These are phyloP conservation scores for Russula earlei DNA, from an alignment of 768 basidiomycete species.

Conservation along the genomic window DNA sequence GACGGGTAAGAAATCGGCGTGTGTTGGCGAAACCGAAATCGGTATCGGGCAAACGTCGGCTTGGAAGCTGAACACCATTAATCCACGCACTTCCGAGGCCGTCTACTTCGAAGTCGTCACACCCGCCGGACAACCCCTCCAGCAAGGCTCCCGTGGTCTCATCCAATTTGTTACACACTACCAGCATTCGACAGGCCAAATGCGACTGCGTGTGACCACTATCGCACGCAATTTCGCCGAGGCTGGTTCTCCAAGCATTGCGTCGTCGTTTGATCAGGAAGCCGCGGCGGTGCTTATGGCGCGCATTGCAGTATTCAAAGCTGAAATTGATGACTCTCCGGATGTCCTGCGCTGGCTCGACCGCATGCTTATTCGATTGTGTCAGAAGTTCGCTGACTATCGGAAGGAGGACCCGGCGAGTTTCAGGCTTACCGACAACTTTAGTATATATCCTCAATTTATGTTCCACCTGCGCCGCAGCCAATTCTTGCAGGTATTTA, in stretches of 20 bases:
- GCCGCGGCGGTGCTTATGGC: conserved; percentile 97
- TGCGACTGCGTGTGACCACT: conserved; percentile 92
- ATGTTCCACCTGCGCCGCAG: conserved; percentile 98
- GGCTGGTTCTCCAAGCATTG: conserved; percentile 89
- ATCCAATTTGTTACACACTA: conserved; percentile 99
- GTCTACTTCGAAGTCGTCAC: conserved; percentile 99
- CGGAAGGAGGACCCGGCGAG: conserved; percentile 93
- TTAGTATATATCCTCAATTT: conserved; percentile 98
- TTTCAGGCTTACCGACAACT: conserved; percentile 90
- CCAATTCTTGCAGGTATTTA: conserved; percentile 99
- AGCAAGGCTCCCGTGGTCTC: conserved; percentile 83
- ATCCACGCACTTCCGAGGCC: conserved; percentile 76
- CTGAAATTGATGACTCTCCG: conserved; percentile 95
- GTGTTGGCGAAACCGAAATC: conserved; percentile 98
- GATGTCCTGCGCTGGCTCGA: conserved; percentile 97
- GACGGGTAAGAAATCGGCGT: conserved; percentile 90
- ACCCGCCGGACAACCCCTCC: conserved; percentile 87
- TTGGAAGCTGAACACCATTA: conserved; percentile 93
- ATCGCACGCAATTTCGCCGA: conserved; percentile 97
- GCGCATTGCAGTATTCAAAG: conserved; percentile 97
- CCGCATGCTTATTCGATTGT: conserved; percentile 94
- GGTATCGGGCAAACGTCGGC: conserved; percentile 98
- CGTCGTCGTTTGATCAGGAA: conserved; percentile 95
- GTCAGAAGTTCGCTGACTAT: conserved; percentile 99
- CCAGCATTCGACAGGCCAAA: conserved; percentile 93